A percentile compares a stretch with the other conserved stretches of the same genome.
phyloP scores from a whole-genome alignment of 2,329 filamentous ascomycete species.

The Aspergillus aculeatinus region DNA sequence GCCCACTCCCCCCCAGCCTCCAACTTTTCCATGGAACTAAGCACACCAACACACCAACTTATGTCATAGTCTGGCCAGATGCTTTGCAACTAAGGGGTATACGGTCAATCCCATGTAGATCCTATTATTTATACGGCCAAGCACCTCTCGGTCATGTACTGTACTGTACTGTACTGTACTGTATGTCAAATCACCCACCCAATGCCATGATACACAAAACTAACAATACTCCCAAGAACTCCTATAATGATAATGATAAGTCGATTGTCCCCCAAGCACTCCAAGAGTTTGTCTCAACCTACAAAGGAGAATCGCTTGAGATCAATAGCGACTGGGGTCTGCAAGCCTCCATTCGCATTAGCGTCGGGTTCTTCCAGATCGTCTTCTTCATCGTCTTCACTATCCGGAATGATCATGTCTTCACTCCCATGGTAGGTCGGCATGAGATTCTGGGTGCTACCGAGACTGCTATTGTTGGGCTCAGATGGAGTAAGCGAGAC shows the following conservation, averaged over 20 bases:
- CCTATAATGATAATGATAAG: neutral
- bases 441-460: conserved; percentile 1
- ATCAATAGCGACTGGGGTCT: conserved; percentile 28
- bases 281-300: neutral
- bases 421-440: conserved; percentile 47
- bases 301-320: conserved; percentile 40
- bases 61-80: no score
- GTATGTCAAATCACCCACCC: conserved; percentile 3
- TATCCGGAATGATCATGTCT: conserved; percentile 52
- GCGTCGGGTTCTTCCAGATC: neutral
- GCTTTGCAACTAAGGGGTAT: neutral
- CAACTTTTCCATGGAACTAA: neutral
- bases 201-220: neutral
- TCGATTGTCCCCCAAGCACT: neutral
- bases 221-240: conserved; percentile 3
- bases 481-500: neutral
- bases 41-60: no score
- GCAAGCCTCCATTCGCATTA: neutral
- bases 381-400: conserved; percentile 45
- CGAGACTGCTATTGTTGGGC: neutral
- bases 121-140: conserved; percentile 6
- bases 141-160: neutral
- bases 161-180: neutral
- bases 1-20: conserved; percentile 19
- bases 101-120: conserved; percentile 1